Evolutionary conservation across 768 basidiomycete genomes (phyloP), one percentile per base, ranked within the genome.

Genomic region (Pulveroboletus sp.): DNA sequence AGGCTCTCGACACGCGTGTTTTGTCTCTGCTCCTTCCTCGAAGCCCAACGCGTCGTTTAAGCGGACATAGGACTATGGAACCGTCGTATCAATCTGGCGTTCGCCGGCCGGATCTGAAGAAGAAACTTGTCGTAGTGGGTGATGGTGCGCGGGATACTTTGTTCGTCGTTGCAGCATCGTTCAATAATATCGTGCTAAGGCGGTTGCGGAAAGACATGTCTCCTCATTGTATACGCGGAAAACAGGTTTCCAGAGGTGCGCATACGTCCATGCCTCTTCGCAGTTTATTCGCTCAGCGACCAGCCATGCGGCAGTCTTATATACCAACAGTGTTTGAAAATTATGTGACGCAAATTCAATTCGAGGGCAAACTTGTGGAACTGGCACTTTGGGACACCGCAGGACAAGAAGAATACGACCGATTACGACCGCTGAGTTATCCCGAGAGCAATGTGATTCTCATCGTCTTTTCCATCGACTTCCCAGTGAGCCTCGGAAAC

Each of bases 301-400:
- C 45, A 47, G 36, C 49, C 43, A 5, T 33, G 21, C 32, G 37
- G 35, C 63, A 95, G 92, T 82, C 90, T 27, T 94, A 94, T 68
- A 85, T 93, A 59, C 93, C 92, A 25, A 94, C 92, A 19, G 92
- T 94, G 10, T 94, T 94, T 66, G 92, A 94, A 69, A 94, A 92
- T 77, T 94, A 93, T 61, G 89, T 92, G 47, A 91, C 89, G 12
- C 84, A 88, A 55, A 87, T 94, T 32, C 75, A 82, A 41, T 91
- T 87, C 60, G 92, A 94, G 21, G 85, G 87, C 47, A 94, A 93
- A 70, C 74, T 89, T 17, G 84, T 99, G 52, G 92, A 97, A 63
- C 80, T 99, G 36, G 95, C 97, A n/a, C 76, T 99, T 16, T 99
- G 95, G 93, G 94, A 97, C 70, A 97, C 94, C 1, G 94, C 94